Conservation (phyloP, 257 asterid genomes). For the Linaria vulgaris region DNA sequence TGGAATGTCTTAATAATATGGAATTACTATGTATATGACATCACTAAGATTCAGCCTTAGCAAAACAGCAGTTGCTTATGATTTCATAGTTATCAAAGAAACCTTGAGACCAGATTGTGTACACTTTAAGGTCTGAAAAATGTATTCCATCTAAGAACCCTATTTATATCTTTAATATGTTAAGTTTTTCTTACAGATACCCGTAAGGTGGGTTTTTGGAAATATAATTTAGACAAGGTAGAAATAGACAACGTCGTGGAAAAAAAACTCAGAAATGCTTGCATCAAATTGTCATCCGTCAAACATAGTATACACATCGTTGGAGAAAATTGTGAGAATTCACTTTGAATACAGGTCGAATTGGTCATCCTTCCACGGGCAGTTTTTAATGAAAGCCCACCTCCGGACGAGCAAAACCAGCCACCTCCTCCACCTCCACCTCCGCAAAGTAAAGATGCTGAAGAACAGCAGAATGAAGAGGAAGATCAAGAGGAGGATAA, state of each 20-base stretch:
- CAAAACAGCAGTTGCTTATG: background rate
- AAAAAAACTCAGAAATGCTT: background rate
- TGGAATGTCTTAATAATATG: no score
- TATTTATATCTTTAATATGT: background rate
- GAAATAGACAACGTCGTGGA: background rate
- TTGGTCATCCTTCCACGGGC: slow-evolving; percentile 69
- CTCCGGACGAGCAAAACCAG: slow-evolving; percentile 56
- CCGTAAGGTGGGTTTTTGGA: background rate
- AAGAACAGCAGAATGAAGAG: slow-evolving; percentile 56
- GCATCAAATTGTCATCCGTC: background rate
- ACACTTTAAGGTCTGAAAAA: background rate
- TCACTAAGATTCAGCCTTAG: background rate
- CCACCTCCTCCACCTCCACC: slow-evolving; percentile 67
- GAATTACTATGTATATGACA: background rate
- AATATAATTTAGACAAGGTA: background rate
- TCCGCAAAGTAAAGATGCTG: slow-evolving; percentile 64
- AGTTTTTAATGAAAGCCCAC: slow-evolving; percentile 47
- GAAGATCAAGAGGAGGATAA: slow-evolving; percentile 43
- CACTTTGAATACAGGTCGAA: slow-evolving; percentile 47
- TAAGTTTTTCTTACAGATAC: background rate
- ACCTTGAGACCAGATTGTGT: no score
- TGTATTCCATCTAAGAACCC: background rate
- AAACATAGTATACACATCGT: background rate
- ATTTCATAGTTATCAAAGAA: no score
- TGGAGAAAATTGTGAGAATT: background rate